phyloP scores from a whole-genome alignment of 805 yeast genomes.

The Saturnispora sanitii region DNA sequence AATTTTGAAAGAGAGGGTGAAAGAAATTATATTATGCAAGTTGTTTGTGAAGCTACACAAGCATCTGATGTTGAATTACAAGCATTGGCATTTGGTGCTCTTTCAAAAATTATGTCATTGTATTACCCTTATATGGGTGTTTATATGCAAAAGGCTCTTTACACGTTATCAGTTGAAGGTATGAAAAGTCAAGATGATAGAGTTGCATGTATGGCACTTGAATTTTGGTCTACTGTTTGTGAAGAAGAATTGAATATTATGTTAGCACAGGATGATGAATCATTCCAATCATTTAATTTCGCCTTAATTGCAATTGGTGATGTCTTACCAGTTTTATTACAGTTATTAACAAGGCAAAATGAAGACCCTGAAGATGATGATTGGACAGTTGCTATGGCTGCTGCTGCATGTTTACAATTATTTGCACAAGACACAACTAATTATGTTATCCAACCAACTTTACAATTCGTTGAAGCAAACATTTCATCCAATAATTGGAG shows the following conservation, averaged over 20 bases:
- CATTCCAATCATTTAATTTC: slow-evolving; percentile 60
- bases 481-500: slow-evolving; percentile 63
- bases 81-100: slow-evolving; percentile 92
- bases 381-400: slow-evolving; percentile 98
- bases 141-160: slow-evolving; percentile 95
- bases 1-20: slow-evolving; percentile 92
- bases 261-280: slow-evolving; percentile 47
- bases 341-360: slow-evolving; percentile 75
- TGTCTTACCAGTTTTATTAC: slow-evolving; percentile 78
- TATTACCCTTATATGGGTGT: slow-evolving; percentile 86
- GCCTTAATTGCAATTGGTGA: slow-evolving; percentile 77
- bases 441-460: slow-evolving; percentile 75
- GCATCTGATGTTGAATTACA: slow-evolving; percentile 72
- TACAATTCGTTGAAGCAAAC: slow-evolving; percentile 73
- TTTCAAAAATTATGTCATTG: slow-evolving; percentile 81
- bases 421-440: slow-evolving; percentile 87
- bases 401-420: slow-evolving; percentile 91
- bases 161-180: slow-evolving; percentile 80
- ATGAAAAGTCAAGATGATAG: slow-evolving; percentile 77
- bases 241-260: slow-evolving; percentile 88
- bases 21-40: slow-evolving; percentile 96
- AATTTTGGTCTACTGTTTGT: slow-evolving; percentile 99
- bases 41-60: slow-evolving; percentile 98
- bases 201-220: slow-evolving; percentile 97
- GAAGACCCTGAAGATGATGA: slow-evolving; percentile 93